These are phyloP conservation scores for Zalaria obscura DNA, from an alignment of 2,329 filamentous ascomycete genomes.

Conservation along the genomic window DNA sequence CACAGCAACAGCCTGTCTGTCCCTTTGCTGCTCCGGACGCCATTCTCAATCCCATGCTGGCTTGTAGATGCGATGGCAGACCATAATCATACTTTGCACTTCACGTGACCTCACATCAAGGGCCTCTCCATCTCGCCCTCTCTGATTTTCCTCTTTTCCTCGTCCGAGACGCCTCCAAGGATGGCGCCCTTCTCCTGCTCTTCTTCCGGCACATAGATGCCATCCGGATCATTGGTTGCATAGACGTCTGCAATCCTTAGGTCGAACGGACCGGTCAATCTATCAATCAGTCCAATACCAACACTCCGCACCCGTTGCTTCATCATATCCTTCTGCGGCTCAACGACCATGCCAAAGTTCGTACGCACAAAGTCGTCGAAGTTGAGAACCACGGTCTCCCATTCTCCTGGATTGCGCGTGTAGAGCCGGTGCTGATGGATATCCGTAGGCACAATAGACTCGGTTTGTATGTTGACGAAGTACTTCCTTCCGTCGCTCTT, in stretches of 20 bases:
- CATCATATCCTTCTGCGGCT: slow-evolving; percentile 83
- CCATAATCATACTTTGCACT: too few species aligned
- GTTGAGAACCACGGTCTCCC: slow-evolving; percentile 89
- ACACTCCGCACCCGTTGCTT: slow-evolving; percentile 73
- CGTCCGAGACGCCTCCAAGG: slow-evolving; percentile 12
- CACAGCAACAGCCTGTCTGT: too few species aligned
- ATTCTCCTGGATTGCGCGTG: slow-evolving; percentile 62
- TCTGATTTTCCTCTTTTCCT: slow-evolving; percentile 1
- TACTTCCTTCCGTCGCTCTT: slow-evolving; percentile 87
- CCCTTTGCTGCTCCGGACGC: too few species aligned
- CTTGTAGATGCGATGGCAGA: too few species aligned
- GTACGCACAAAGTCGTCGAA: slow-evolving; percentile 92
- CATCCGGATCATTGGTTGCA: slow-evolving; percentile 59
- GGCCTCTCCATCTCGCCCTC: slow-evolving; percentile 21
- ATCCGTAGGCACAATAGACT: slow-evolving; percentile 86
- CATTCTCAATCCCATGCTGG: too few species aligned
- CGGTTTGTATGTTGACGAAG: slow-evolving; percentile 90
- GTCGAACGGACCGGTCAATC: slow-evolving; percentile 78
- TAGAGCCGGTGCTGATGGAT: slow-evolving; percentile 89
- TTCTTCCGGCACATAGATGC: slow-evolving; percentile 13
- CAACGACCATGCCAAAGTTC: slow-evolving; percentile 80
- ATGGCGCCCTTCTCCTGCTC: slow-evolving; percentile 12
- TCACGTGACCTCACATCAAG: slow-evolving; percentile 13
- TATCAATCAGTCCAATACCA: slow-evolving; percentile 78
- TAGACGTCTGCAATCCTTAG: slow-evolving; percentile 75